phyloP scores from a whole-genome alignment of 345 rosid species.

The Camelina neglecta region DNA sequence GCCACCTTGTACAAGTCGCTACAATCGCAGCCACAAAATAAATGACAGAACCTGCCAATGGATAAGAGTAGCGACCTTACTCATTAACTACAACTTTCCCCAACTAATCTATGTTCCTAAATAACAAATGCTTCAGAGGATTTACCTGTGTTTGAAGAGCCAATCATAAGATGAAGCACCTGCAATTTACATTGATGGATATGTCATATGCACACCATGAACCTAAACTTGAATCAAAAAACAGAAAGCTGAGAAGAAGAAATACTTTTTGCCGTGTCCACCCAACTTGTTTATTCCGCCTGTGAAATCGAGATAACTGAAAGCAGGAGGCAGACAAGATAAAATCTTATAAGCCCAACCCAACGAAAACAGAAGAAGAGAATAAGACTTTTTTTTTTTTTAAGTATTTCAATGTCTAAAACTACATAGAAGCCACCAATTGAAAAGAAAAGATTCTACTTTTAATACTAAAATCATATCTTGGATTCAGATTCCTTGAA shows the following conservation, averaged over 20 bases:
- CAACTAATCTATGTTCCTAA: background rate
- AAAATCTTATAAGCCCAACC: constrained; percentile 36
- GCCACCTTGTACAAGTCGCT: constrained; percentile 50
- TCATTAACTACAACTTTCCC: background rate
- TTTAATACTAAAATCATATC: background rate
- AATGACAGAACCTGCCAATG: constrained; percentile 41
- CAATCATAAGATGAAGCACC: constrained; percentile 50
- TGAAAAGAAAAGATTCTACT: constrained; percentile 19
- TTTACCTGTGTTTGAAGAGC: constrained; percentile 45
- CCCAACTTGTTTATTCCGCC: constrained; percentile 56
- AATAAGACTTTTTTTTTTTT: constrained; percentile 3
- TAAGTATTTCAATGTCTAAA: constrained; percentile 4
- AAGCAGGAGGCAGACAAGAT: constrained; percentile 40
- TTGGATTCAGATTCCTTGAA: constrained; percentile 33
- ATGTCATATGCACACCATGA: constrained; percentile 28
- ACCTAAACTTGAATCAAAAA: background rate
- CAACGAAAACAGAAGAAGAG: constrained; percentile 3
- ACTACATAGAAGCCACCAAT: constrained; percentile 1
- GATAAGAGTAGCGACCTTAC: constrained; percentile 16
- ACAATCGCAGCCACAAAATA: constrained; percentile 43
- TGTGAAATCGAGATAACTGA: constrained; percentile 65
- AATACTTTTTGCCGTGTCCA: constrained; percentile 78
- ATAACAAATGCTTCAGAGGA: background rate
- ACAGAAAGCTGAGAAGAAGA: background rate
- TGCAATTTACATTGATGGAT: constrained; percentile 24